A percentile compares a stretch with the other conserved stretches of the same genome.
phyloP scores from a whole-genome alignment of 352 stramenopile genomes.

The Phytophthora fragariae region DNA sequence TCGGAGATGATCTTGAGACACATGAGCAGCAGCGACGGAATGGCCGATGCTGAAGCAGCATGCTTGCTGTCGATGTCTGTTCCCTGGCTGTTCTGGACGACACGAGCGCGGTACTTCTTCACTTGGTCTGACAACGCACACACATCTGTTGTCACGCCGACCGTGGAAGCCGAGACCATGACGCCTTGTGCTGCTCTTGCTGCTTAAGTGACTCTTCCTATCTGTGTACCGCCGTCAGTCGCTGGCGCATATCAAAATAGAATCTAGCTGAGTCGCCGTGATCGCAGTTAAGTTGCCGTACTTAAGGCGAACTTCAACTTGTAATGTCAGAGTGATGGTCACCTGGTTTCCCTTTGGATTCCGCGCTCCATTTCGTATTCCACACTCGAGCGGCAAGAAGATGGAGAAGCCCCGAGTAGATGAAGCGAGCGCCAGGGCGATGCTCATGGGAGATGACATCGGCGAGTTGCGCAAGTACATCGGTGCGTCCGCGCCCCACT shows the following conservation, averaged over 20 bases:
- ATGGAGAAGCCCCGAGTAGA: conserved; percentile 23
- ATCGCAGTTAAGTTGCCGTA: conserved; percentile 4
- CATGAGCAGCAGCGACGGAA: conserved; percentile 73
- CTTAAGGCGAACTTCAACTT: conserved; percentile 32
- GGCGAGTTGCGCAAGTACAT: conserved; percentile 75
- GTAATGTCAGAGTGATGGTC: conserved; percentile 45
- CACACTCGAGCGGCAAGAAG: conserved; percentile 21
- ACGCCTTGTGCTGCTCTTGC: not conserved
- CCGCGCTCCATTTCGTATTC: conserved; percentile 31
- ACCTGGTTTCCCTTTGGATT: conserved; percentile 37
- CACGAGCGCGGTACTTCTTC: conserved; percentile 80
- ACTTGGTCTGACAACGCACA: conserved; percentile 84
- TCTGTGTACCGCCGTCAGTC: not conserved
- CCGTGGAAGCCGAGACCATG: conserved; percentile 69
- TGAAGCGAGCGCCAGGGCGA: conserved; percentile 6
- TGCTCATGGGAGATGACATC: conserved; percentile 51
- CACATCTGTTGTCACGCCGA: conserved; percentile 70
- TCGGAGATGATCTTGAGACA: conserved; percentile 86
- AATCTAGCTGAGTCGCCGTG: not conserved
- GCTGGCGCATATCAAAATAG: conserved; percentile 17
- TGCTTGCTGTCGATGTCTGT: conserved; percentile 37
- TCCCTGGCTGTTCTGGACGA: conserved; percentile 45
- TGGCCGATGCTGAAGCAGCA: conserved; percentile 5
- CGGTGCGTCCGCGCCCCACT: conserved; percentile 34
- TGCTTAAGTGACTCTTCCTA: conserved; percentile 28